These are phyloP conservation scores for Suillus paluster DNA, from an alignment of 768 basidiomycete species.

Conservation along the genomic window DNA sequence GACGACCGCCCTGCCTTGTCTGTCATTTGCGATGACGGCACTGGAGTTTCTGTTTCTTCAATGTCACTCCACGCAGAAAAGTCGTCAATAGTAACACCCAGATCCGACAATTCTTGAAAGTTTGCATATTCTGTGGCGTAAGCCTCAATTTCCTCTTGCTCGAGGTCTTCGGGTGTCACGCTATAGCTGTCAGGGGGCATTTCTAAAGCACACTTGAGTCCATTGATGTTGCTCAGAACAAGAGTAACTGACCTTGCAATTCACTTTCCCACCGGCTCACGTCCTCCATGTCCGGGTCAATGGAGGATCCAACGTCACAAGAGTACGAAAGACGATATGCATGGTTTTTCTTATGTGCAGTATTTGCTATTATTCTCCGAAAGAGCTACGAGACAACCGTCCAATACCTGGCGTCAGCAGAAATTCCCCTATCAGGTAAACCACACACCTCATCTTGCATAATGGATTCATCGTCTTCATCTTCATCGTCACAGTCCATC, in stretches of 20 bases:
- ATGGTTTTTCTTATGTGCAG: slow-evolving; percentile 53
- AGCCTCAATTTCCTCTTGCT: slow-evolving; percentile 60
- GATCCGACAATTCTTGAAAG: slow-evolving; percentile 51
- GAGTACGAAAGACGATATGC: slow-evolving; percentile 67
- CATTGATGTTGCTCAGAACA: background rate
- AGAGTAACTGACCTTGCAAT: slow-evolving; percentile 43
- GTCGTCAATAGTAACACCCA: slow-evolving; percentile 30
- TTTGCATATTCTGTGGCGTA: slow-evolving; percentile 60
- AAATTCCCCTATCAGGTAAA: slow-evolving; percentile 11
- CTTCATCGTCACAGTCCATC: slow-evolving; percentile 57
- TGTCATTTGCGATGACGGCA: background rate
- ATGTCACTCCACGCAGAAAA: slow-evolving; percentile 22
- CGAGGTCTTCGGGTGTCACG: slow-evolving; percentile 48
- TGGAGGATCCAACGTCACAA: slow-evolving; percentile 73
- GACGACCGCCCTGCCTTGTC: background rate
- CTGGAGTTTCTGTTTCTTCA: slow-evolving; percentile 23
- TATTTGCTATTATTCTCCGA: slow-evolving; percentile 62
- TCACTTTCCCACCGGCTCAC: slow-evolving; percentile 62
- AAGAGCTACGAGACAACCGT: slow-evolving; percentile 55
- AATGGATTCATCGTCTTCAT: slow-evolving; percentile 60
- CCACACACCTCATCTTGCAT: slow-evolving; percentile 65
- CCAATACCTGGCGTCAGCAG: slow-evolving; percentile 9
- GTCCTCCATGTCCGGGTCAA: slow-evolving; percentile 76
- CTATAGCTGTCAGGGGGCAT: slow-evolving; percentile 9
- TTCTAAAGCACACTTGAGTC: background rate